Base-by-base conservation (phyloP, 495 filamentous ascomycete species). In the Neurospora discreta region DNA sequence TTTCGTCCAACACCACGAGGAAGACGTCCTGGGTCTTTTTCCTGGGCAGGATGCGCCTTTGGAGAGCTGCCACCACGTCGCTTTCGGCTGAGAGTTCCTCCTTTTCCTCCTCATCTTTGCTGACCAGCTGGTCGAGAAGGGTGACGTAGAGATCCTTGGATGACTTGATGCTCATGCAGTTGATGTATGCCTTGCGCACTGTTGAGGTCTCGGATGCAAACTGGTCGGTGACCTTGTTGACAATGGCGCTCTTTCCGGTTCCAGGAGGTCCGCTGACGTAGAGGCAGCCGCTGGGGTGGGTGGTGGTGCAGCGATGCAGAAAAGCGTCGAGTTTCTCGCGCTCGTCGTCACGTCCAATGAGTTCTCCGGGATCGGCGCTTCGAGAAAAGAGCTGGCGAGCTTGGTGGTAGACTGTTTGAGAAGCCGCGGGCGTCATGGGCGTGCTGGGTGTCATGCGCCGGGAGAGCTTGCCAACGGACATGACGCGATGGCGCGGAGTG, bases 191-290 rank as follows among this genome's bases (percentile, higher is more conserved):
- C 52, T 88, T 88, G 76, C 88, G 90, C 68, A 93, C 81, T 13
- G 80, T 78, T 79, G 77, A 2, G 75, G 81, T 44, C 79, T 87
- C 82, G 20, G 84, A 80, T 4, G 73, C 81, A 30, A 90, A 74
- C 40, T 89, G 84, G 46, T 86, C 82, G 69, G 90, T 91, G 39
- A 97, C 87, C 75, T 97, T 91, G 70, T 89, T 87, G 69, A 98
- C 88, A 81, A 98, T 88, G 5, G 95, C 96, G 80, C 94, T 97
- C 81, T 99, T 99, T 8, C 95, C 95, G 5, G 96, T 98, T 1
- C 95, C 95, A 3, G 95, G 95, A 39, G 95, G 95, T 0, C 95
- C 95, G 75, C 93, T 97, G 74, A 99, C 89, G 78, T 99, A 99
- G 43, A 97, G 85, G 78, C 94, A 97, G n/a, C 93, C 93, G 68